Evolutionary conservation across 176 grass and related monocot genomes (phyloP), one percentile per base, ranked within the genome.

Genomic region (Aegilops tauschii): DNA sequence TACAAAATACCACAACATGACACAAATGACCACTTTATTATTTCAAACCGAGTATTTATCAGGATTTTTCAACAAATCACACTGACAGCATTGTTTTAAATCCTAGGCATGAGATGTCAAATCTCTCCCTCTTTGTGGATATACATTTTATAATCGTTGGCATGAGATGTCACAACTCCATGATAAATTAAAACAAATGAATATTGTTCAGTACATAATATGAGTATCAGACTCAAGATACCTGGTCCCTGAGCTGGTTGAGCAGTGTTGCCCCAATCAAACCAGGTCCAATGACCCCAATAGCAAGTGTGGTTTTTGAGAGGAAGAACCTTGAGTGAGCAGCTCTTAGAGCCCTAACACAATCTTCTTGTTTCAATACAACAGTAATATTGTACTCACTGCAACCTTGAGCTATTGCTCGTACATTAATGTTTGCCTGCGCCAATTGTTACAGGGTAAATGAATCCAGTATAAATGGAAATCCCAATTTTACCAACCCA

Each of bases 311-410:
- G 61, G 96, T 98, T 80, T 93, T 89, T 12, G 93, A 98, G 80
- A 98, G 92, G 82, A 95, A 98, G 85, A 98, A 98, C 82, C 96
- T 93, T 10, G 93, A 98, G 71, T 98, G 96, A 91, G 79, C 88
- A 80, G 93, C 96, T 73, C 88, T 91, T 12, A 98, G 82, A 85
- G 90, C 96, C 89, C 93, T 90, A 50, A 94, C 85, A 82, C 96
- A 98, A 88, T 98, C 96, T 84, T 94, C 93, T 94, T 98, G 96
- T 81, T 98, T 98, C 79, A 98, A 80, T 42, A 98, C 96, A 40
- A 98, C 93, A 80, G 96, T 98, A 77, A 98, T 98, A 87, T 98
- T 98, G 86, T 95, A 98, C 86, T 98, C 96, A 66, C 96, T 98
- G 88, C 96, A 95, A 61, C 96, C 96, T 92, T 98, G 96, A 71